A percentile compares a stretch with the other conserved stretches of the same genome.
Evolutionary conservation across 2,329 filamentous ascomycete genomes (phyloP).

Genomic region (Aspergillus sp.): DNA sequence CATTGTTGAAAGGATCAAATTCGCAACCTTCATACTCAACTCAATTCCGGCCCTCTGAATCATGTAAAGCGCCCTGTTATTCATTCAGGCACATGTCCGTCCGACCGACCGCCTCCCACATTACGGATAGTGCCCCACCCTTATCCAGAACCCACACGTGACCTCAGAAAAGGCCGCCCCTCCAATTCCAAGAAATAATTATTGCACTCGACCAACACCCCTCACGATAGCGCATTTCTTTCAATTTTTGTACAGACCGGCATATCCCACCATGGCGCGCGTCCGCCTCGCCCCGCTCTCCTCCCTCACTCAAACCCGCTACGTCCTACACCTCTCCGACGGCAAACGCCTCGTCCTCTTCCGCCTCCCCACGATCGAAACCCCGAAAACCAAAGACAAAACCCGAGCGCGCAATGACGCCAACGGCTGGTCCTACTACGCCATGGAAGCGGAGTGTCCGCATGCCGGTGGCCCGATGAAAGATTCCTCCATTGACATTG

Average conservation of each 20-base stretch:
- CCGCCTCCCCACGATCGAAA: constrained; percentile 46
- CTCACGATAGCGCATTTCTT: not conserved
- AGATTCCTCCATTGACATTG: constrained; percentile 50
- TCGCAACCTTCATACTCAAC: no score
- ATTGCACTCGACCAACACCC: not conserved
- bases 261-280: constrained; percentile 11
- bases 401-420: constrained; percentile 30
- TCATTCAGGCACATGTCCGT: not conserved
- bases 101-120: no score
- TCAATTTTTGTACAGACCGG: no score
- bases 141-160: not conserved
- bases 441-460: constrained; percentile 52
- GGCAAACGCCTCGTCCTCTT: constrained; percentile 51
- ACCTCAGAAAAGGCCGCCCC: not conserved
- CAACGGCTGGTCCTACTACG: constrained; percentile 49
- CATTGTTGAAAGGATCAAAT: accelerated
- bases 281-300: constrained; percentile 33
- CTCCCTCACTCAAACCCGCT: constrained; percentile 43
- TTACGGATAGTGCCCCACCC: not conserved
- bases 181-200: not conserved
- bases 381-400: constrained; percentile 24
- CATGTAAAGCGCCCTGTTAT: not conserved
- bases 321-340: constrained; percentile 47
- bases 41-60: not conserved
- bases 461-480: constrained; percentile 51